phyloP scores from a whole-genome alignment of 1,284 basidiomycete genomes.

The Ustanciosporium gigantosporum region DNA sequence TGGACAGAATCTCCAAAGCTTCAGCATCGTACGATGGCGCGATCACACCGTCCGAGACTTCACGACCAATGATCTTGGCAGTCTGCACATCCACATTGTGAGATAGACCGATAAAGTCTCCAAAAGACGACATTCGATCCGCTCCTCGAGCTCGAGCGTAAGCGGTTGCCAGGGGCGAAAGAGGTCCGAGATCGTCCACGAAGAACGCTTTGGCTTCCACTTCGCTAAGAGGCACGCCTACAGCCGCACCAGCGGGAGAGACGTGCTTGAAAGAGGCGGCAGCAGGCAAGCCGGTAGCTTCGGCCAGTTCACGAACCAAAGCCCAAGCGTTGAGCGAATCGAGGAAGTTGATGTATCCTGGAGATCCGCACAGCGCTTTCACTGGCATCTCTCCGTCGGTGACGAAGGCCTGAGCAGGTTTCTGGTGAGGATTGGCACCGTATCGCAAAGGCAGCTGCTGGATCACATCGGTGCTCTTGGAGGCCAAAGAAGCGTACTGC shows the following conservation, averaged over 20 bases:
- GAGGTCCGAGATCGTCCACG: slow-evolving; percentile 86
- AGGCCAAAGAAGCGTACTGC: slow-evolving; percentile 78
- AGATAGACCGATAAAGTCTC: slow-evolving; percentile 96
- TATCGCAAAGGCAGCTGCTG: slow-evolving; percentile 82
- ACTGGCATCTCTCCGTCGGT: slow-evolving; percentile 87
- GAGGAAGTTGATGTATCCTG: slow-evolving; percentile 98
- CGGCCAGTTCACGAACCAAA: slow-evolving; percentile 89
- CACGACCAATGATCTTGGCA: slow-evolving; percentile 92
- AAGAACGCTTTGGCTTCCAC: slow-evolving; percentile 93
- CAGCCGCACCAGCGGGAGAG: slow-evolving; percentile 90
- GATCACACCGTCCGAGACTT: slow-evolving; percentile 97
- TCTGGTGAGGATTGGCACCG: slow-evolving; percentile 98
- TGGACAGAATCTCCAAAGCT: slow-evolving; percentile 85
- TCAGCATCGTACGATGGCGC: slow-evolving; percentile 88
- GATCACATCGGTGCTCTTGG: slow-evolving; percentile 59
- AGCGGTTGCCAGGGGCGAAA: slow-evolving; percentile 86
- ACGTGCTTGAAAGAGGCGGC: slow-evolving; percentile 99
- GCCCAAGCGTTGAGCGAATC: slow-evolving; percentile 97
- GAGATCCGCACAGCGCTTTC: slow-evolving; percentile 90
- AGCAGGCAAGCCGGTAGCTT: slow-evolving; percentile 78
- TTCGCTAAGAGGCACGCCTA: slow-evolving; percentile 71
- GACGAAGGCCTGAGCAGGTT: slow-evolving; percentile 95
- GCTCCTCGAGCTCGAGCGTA: slow-evolving; percentile 96
- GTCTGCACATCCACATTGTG: slow-evolving; percentile 90
- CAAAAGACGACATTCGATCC: slow-evolving; percentile 98